These are phyloP conservation scores for Sugiyamaella qingdaonensis DNA, from an alignment of 805 yeast species.

Conservation along the genomic window DNA sequence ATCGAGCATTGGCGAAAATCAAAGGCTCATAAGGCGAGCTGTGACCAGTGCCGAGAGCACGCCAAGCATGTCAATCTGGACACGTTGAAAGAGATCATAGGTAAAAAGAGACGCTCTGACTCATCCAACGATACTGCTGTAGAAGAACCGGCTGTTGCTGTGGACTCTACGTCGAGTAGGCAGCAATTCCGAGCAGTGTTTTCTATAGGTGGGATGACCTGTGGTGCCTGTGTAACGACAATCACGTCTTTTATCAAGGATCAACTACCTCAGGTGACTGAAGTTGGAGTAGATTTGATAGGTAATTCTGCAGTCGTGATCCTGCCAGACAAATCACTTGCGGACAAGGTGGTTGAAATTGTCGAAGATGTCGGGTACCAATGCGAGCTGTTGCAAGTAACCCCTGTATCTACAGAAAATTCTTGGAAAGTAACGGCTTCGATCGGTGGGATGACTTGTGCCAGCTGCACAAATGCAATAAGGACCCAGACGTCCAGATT, in stretches of 20 bases:
- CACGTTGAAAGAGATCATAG: background rate
- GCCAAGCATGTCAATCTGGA: background rate
- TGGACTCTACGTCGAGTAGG: conserved; percentile 24
- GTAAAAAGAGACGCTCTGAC: conserved; percentile 9
- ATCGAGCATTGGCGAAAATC: conserved; percentile 3
- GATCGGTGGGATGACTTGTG: conserved; percentile 73
- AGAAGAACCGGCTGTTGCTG: conserved; percentile 11
- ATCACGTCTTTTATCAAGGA: conserved; percentile 42
- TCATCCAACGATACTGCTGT: conserved; percentile 19
- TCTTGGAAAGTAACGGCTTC: conserved; percentile 51
- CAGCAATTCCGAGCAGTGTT: conserved; percentile 47
- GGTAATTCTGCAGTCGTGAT: conserved; percentile 52
- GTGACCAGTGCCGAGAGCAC: conserved; percentile 18
- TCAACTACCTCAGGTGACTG: conserved; percentile 30
- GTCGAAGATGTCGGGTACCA: conserved; percentile 47
- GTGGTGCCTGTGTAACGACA: conserved; percentile 54
- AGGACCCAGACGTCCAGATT: conserved; percentile 39
- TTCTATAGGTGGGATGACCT: conserved; percentile 63
- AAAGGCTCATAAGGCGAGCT: conserved; percentile 14
- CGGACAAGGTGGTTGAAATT: conserved; percentile 45
- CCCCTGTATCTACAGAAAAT: conserved; percentile 50
- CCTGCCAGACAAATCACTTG: conserved; percentile 45
- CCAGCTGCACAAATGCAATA: conserved; percentile 62
- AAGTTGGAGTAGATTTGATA: conserved; percentile 48
- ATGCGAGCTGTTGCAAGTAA: conserved; percentile 51